Evolutionary conservation across 345 rosid species (phyloP), one percentile per base, ranked within the genome.

Genomic region (Euphorbia pulcherrima): DNA sequence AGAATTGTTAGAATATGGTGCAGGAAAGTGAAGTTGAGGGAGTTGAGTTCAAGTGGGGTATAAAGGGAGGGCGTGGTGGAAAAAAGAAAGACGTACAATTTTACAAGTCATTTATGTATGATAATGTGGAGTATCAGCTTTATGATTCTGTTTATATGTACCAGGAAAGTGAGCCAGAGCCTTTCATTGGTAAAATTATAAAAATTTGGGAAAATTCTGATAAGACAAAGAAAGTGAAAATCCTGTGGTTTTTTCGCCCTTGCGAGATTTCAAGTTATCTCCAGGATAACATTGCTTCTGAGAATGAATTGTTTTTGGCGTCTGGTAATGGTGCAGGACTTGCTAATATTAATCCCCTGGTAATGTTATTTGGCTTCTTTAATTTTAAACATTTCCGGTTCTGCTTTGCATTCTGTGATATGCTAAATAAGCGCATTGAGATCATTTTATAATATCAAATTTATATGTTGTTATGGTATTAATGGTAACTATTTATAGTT

Each of bases 321-420:
- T 84, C 92, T 0, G 99, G 99, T 70, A 86, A 88, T 72, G 99
- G 97, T 61, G 55, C 5, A 1, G 96, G 97, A 72, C 87, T 88
- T 58, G 71, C 85, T 61, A 83, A 86, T 81, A 35, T 81, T 74
- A 94, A 88, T 83, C 83, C 79, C 57, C 46, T 94, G 97, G 99
- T 92, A 89, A 89, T 57, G 72, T 67, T 66, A 33, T 55, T 30
- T 60, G 40, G n/a, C n/a, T 64, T 11, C 21, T 27, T 53, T 20
- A 27, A 30, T 60, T 20, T 44, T 44, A 12, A 41, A 18, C 50
- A 44, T 44, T 26, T 33, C 30, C 29, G 27, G 26, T 56, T 8
- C 30, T 26, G 18, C 27, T 21, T 53, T 0, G 55, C 23, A 23
- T 18, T 18, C 24, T n/a, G 8, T 52, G 4, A 6, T 53, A 21